Conservation (phyloP, 495 filamentous ascomycete species). For the Xylaria bambusicola region DNA sequence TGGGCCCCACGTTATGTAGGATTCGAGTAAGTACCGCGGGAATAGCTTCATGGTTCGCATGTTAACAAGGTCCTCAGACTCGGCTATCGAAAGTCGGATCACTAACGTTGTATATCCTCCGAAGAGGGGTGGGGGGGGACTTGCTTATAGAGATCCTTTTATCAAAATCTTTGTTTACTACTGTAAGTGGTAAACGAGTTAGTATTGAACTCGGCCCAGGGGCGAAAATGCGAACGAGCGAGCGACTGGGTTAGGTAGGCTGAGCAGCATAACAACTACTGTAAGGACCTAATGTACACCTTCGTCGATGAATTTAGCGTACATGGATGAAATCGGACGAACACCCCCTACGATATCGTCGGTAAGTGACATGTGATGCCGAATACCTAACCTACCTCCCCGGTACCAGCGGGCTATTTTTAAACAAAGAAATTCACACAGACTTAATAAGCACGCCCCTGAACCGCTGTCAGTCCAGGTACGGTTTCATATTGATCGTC, state of each 20-base stretch:
- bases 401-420: slow-evolving; percentile 6
- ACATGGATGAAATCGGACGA: background rate
- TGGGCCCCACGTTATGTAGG: too few species aligned
- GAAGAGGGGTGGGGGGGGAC: too few species aligned
- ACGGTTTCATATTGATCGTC: slow-evolving; percentile 2
- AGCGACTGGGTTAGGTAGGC: too few species aligned
- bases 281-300: background rate
- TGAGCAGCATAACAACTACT: too few species aligned
- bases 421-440: slow-evolving; percentile 15
- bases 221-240: too few species aligned
- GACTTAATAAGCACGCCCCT: background rate
- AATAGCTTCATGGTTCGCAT: background rate
- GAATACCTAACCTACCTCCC: too few species aligned
- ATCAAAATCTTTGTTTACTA: slow-evolving; percentile 5
- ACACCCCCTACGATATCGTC: slow-evolving; percentile 3
- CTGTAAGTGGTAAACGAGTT: background rate
- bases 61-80: background rate
- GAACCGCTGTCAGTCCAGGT: background rate
- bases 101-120: too few species aligned
- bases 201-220: background rate
- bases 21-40: background rate
- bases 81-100: background rate
- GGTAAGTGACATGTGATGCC: slow-evolving; percentile 13
- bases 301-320: background rate
- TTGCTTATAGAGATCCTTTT: background rate